Conservation (phyloP, 2,329 filamentous ascomycete species). For the Diaporthe longicolla region DNA sequence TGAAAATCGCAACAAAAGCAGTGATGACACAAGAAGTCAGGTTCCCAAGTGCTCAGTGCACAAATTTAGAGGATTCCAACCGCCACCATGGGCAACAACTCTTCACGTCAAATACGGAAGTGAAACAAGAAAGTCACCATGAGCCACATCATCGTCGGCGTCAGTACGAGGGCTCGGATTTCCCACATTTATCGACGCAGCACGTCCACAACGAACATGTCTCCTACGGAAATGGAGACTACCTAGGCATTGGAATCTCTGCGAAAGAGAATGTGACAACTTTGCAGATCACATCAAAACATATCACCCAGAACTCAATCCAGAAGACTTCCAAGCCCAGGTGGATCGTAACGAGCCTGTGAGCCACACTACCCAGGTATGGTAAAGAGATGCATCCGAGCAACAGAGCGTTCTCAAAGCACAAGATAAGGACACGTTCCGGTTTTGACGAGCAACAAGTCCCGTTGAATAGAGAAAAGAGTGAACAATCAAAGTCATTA, state of each 20-base stretch:
- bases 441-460: background rate
- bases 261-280: background rate
- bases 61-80: background rate
- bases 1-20: background rate
- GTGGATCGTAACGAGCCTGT: too few species aligned
- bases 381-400: slow-evolving; percentile 3
- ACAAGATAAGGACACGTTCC: background rate
- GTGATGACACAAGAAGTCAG: background rate
- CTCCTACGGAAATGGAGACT: background rate
- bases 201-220: background rate
- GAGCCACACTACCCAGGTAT: background rate
- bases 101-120: background rate
- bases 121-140: too few species aligned
- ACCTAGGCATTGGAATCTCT: accelerated
- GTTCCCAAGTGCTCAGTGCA: background rate
- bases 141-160: too few species aligned
- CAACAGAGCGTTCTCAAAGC: background rate
- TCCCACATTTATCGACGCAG: background rate
- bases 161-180: background rate
- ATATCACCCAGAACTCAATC: accelerated
- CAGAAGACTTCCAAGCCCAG: too few species aligned
- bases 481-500: background rate
- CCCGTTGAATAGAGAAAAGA: background rate
- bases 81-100: background rate
- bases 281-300: accelerated